phyloP scores from a whole-genome alignment of 768 basidiomycete species.

The Aureoboletus auriporus region DNA sequence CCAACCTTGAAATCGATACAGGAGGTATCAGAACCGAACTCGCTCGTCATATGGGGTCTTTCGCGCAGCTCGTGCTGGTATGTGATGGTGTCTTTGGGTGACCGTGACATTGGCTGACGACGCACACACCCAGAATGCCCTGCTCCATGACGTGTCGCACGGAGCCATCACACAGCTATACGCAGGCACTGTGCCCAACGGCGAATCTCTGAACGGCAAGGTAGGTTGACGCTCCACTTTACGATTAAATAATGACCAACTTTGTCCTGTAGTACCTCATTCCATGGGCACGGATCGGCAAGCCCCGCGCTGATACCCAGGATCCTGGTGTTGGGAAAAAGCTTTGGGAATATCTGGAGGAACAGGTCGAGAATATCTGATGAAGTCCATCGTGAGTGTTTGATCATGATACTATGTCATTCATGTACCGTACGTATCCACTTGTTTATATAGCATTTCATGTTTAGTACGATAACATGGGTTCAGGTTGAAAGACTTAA shows the following conservation, averaged over 20 bases:
- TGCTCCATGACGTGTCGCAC: constrained; percentile 28
- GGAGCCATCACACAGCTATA: constrained; percentile 49
- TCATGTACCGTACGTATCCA: too few species aligned
- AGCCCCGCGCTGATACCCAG: constrained; percentile 23
- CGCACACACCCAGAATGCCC: neutral
- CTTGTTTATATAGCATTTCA: too few species aligned
- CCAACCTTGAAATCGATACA: neutral
- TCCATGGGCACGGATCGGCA: constrained; percentile 47
- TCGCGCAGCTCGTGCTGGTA: neutral
- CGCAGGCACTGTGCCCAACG: constrained; percentile 44
- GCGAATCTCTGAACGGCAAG: constrained; percentile 41
- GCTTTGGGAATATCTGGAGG: constrained; percentile 46
- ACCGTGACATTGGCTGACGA: neutral
- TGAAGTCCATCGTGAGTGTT: neutral
- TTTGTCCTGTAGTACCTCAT: constrained; percentile 35
- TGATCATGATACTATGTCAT: too few species aligned
- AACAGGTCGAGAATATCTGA: constrained; percentile 34
- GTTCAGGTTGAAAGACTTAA: too few species aligned
- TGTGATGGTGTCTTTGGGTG: neutral
- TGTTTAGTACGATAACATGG: too few species aligned
- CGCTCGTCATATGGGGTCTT: neutral
- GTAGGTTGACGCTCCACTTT: constrained; percentile 18
- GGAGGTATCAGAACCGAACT: neutral
- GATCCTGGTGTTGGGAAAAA: constrained; percentile 33
- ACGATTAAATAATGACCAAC: neutral